Conservation (phyloP, 2,329 filamentous ascomycete species). For the Verticillium zaregamsianum region DNA sequence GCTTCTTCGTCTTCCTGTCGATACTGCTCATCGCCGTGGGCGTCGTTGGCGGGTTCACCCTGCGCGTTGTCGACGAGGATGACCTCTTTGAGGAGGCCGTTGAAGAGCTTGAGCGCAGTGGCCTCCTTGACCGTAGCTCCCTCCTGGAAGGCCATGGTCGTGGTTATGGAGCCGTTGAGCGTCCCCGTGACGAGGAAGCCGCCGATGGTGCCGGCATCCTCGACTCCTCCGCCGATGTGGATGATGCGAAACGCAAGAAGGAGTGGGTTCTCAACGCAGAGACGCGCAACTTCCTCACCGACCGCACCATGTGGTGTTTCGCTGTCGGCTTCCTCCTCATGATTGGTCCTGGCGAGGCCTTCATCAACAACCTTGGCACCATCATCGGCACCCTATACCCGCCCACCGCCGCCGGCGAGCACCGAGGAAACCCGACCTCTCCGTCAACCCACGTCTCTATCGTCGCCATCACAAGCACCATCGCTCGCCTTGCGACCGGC, state of each 20-base stretch:
- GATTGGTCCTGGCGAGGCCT: slow-evolving; percentile 92
- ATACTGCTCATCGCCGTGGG: slow-evolving; percentile 68
- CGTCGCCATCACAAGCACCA: slow-evolving; percentile 82
- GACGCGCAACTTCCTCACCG: slow-evolving; percentile 76
- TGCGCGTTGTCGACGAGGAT: slow-evolving; percentile 78
- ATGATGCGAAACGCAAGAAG: slow-evolving; percentile 66
- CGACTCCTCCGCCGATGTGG: slow-evolving; percentile 26
- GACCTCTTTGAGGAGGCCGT: slow-evolving; percentile 87
- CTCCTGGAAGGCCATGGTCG: slow-evolving; percentile 53
- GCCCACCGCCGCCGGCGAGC: slow-evolving; percentile 32
- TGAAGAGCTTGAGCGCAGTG: slow-evolving; percentile 86
- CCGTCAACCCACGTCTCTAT: slow-evolving; percentile 89
- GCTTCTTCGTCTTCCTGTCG: slow-evolving; percentile 83
- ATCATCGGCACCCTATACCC: slow-evolving; percentile 82
- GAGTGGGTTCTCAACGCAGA: slow-evolving; percentile 88
- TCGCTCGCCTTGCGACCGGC: slow-evolving; percentile 86
- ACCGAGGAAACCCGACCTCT: slow-evolving; percentile 43
- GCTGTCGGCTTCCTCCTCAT: slow-evolving; percentile 88
- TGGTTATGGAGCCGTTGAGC: slow-evolving; percentile 51
- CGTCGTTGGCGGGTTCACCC: slow-evolving; percentile 65
- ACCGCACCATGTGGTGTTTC: slow-evolving; percentile 95
- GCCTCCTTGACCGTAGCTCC: slow-evolving; percentile 70
- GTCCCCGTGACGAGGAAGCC: slow-evolving; percentile 18
- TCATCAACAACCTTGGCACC: slow-evolving; percentile 95
- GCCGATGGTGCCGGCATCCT: slow-evolving; percentile 27